phyloP scores from a whole-genome alignment of 106 monocot species.

The Amphibolis antarctica region DNA sequence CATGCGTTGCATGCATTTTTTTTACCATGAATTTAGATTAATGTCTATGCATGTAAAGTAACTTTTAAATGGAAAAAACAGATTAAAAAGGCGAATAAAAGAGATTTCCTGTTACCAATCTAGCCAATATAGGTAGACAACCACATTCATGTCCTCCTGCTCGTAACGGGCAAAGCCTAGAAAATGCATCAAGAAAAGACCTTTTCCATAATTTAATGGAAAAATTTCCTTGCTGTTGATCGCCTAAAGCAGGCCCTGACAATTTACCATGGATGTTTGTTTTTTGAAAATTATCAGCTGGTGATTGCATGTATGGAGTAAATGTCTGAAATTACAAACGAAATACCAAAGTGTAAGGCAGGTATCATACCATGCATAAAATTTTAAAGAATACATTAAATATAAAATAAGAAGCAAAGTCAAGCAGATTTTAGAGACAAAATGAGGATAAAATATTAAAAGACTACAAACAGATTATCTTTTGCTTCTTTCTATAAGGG shows the following conservation, averaged over 20 bases:
- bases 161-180: constrained; percentile 67
- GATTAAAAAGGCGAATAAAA: not conserved
- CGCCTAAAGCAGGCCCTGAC: constrained; percentile 45
- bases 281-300: constrained; percentile 25
- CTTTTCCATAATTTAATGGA: constrained; percentile 75
- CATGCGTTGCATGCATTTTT: too few relatives aligned
- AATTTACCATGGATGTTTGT: constrained; percentile 26
- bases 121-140: constrained; percentile 75
- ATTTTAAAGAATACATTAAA: not conserved
- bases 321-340: constrained; percentile 44
- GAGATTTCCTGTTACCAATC: constrained; percentile 48
- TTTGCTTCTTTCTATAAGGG: too few relatives aligned
- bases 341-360: not conserved
- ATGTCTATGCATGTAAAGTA: not conserved
- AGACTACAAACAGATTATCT: too few relatives aligned
- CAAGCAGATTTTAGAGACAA: not conserved
- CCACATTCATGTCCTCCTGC: constrained; percentile 92
- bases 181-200: constrained; percentile 79
- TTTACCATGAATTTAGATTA: too few relatives aligned
- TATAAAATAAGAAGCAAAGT: not conserved
- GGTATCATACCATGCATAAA: not conserved
- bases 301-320: constrained; percentile 85
- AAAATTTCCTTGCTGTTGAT: constrained; percentile 56
- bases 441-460: not conserved
- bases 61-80: not conserved